Evolutionary conservation across 192 early-diverging fungal genomes (phyloP).

Genomic region (Backusella australiensis): DNA sequence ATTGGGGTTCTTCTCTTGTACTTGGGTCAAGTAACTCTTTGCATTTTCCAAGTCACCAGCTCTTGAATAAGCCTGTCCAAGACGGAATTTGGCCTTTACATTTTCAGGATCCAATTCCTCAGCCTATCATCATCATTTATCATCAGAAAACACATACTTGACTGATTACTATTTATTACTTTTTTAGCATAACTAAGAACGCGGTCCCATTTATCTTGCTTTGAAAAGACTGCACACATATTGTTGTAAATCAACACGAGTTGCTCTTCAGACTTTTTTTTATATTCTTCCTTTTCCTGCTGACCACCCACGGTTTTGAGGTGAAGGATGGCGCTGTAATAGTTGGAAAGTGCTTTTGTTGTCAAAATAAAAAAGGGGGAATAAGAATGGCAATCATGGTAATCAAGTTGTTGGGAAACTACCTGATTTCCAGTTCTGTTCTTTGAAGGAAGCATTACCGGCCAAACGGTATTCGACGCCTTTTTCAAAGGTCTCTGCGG

Average conservation of each 20-base stretch:
- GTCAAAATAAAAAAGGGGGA: background rate
- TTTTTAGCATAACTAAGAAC: constrained; percentile 12
- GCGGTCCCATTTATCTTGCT: constrained; percentile 19
- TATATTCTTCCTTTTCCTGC: constrained; percentile 14
- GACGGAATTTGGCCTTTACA: constrained; percentile 21
- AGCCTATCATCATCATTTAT: background rate
- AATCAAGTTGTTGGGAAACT: background rate
- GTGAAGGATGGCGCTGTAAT: constrained; percentile 27
- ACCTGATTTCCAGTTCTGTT: constrained; percentile 25
- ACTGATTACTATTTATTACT: background rate
- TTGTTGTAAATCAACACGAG: constrained; percentile 30
- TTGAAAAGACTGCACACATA: constrained; percentile 22
- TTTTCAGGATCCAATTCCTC: constrained; percentile 13
- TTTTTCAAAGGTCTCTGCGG: constrained; percentile 22
- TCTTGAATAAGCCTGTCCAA: constrained; percentile 24
- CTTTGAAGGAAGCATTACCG: constrained; percentile 20
- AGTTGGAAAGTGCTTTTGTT: constrained; percentile 13
- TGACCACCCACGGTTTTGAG: constrained; percentile 22
- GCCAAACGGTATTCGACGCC: constrained; percentile 19
- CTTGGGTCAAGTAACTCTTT: background rate
- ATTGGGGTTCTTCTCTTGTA: constrained; percentile 1
- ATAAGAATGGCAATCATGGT: no score
- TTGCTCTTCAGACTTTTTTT: constrained; percentile 9
- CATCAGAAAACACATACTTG: no score
- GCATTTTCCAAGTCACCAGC: constrained; percentile 6